Evolutionary conservation across 345 rosid genomes (phyloP), one percentile per base, ranked within the genome.

Genomic region (Heritiera littoralis): DNA sequence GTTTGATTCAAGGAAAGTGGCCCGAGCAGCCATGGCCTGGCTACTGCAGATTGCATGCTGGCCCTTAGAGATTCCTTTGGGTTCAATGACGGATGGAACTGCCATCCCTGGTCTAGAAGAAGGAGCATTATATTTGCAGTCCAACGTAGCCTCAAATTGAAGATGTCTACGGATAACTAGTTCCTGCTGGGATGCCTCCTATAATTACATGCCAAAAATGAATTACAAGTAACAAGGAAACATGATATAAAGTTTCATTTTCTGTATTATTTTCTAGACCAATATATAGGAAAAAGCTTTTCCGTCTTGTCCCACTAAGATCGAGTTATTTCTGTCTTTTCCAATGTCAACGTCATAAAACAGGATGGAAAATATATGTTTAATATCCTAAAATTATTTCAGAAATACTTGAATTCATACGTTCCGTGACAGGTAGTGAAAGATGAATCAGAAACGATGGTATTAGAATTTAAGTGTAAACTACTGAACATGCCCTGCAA

Each of bases 141-240:
- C 56, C 60, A 59, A 60, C 55, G 79, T 72, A 58, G 77, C 76
- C 63, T 80, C 85, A 71, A 80, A 85, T 66, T 82, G 86, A 63
- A 84, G 86, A 80, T 78, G 87, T 58, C 87, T 79, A 74, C 83
- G 79, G 5, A 75, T 82, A 35, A 84, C 83, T 68, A 35, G 78
- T 63, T 75, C 81, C 9, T 38, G 74, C 70, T 70, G 83, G 35
- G 61, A 78, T 38, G 72, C 66, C 30, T 55, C 86, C 87, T 80
- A 17, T 13, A 63, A 4, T 28, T 13, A n/a, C 61, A 76, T 74
- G 63, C 63, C 9, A 20, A 20, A 20, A 7, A 58, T 20, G 61
- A 32, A 54, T 30, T 7, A 17, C 6, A 82, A 67, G 80, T 8
- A 66, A 13, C 9, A 66, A 5, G 46, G 17, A 59, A 7, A 61